A percentile compares a stretch with the other conserved stretches of the same genome.
phyloP scores from a whole-genome alignment of 257 asterid species.

The Apocynum venetum region DNA sequence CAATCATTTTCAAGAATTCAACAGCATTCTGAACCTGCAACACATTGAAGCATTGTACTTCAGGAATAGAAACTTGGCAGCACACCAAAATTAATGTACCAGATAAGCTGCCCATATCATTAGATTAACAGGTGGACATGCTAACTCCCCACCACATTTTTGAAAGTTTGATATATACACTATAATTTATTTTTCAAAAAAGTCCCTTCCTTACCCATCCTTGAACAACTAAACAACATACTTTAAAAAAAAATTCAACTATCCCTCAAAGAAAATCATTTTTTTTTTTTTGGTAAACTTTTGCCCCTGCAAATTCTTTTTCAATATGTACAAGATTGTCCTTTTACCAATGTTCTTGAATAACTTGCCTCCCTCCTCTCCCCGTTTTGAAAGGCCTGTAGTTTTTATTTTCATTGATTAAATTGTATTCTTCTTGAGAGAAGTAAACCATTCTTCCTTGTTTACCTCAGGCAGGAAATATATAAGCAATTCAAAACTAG shows the following conservation, averaged over 20 bases:
- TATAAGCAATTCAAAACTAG: background rate
- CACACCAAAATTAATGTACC: background rate
- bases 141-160: background rate
- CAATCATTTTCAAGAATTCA: slow-evolving; percentile 92
- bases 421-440: background rate
- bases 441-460: background rate
- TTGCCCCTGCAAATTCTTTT: background rate
- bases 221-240: no score
- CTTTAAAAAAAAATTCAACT: no score
- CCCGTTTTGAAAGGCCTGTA: background rate
- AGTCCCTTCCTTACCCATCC: background rate
- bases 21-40: slow-evolving; percentile 97
- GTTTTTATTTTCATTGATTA: background rate
- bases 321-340: background rate
- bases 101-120: background rate
- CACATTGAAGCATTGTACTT: slow-evolving; percentile 4
- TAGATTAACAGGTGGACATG: background rate
- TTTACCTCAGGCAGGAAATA: background rate
- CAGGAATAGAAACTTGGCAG: background rate
- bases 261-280: background rate
- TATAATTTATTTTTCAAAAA: background rate
- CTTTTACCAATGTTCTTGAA: background rate
- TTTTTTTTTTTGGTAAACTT: background rate
- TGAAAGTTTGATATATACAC: background rate
- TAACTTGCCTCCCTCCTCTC: background rate